Percentiles rank a stretch among this genome's conserved stretches.
Evolutionary conservation across 1,284 basidiomycete species (phyloP).

Genomic region (Moesziomyces sp.): DNA sequence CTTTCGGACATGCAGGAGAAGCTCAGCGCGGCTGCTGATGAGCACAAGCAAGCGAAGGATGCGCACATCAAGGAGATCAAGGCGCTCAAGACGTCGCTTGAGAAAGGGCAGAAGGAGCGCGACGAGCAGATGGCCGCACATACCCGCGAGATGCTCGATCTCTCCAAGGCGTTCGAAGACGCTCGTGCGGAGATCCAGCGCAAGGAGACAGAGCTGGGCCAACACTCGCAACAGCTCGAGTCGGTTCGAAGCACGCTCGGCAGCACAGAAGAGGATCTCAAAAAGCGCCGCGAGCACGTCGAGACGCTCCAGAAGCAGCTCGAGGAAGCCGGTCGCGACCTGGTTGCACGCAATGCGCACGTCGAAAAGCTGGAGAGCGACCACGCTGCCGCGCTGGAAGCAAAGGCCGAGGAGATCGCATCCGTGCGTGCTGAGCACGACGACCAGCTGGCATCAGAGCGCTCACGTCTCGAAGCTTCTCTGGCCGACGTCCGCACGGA

Average conservation of each 20-base stretch:
- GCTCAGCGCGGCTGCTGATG: slow-evolving; percentile 3
- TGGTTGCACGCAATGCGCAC: slow-evolving; percentile 8
- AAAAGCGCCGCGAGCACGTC: slow-evolving; percentile 6
- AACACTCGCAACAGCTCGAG: slow-evolving; percentile 9
- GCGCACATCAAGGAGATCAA: slow-evolving; percentile 20
- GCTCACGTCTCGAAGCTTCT: slow-evolving; percentile 10
- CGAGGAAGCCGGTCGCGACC: slow-evolving; percentile 1
- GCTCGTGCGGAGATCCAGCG: slow-evolving; percentile 16
- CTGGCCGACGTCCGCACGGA: slow-evolving; percentile 11
- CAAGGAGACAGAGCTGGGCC: slow-evolving; percentile 13
- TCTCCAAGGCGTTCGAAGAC: slow-evolving; percentile 22
- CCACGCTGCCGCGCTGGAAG: slow-evolving; percentile 12
- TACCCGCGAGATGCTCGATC: slow-evolving; percentile 40
- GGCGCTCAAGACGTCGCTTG: slow-evolving; percentile 16
- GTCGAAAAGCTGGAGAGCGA: slow-evolving; percentile 9
- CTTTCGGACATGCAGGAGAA: slow-evolving; percentile 9
- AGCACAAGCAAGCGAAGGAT: slow-evolving; percentile 10
- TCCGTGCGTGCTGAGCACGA: slow-evolving; percentile 10
- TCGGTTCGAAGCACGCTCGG: slow-evolving; percentile 1
- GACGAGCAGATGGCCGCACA: slow-evolving; percentile 34
- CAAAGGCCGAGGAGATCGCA: slow-evolving; percentile 14
- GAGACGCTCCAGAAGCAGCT: slow-evolving; percentile 11
- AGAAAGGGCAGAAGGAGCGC: slow-evolving; percentile 25
- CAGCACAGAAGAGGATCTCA: slow-evolving; percentile 12
- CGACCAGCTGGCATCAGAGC: slow-evolving; percentile 12